Evolutionary conservation across 352 stramenopile genomes (phyloP).

Genomic region (Pythium apleroticum): DNA sequence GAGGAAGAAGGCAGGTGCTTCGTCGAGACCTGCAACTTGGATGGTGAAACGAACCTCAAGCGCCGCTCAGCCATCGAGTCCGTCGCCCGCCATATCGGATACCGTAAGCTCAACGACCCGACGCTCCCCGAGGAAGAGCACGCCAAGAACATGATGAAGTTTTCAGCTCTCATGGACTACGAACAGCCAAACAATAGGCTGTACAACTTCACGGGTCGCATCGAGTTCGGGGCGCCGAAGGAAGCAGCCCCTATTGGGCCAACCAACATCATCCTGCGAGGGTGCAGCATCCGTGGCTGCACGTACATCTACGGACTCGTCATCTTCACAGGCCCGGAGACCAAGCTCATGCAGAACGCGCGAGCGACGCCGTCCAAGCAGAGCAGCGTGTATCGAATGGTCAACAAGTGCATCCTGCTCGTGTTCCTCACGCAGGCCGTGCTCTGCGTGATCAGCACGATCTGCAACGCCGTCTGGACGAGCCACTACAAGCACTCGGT

Average conservation of each 20-base stretch:
- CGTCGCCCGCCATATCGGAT: slow-evolving; percentile 56
- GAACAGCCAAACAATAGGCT: slow-evolving; percentile 80
- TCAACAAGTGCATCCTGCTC: slow-evolving; percentile 72
- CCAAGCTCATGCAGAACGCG: slow-evolving; percentile 85
- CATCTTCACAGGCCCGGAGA: slow-evolving; percentile 90
- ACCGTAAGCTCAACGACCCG: slow-evolving; percentile 57
- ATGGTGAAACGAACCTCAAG: slow-evolving; percentile 95
- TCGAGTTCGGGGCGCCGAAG: slow-evolving; percentile 35
- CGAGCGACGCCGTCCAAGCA: slow-evolving; percentile 67
- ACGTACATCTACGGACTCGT: slow-evolving; percentile 73
- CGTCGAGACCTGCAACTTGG: slow-evolving; percentile 93
- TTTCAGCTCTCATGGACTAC: slow-evolving; percentile 54
- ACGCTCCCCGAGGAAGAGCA: slow-evolving; percentile 36
- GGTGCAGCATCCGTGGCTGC: slow-evolving; percentile 63
- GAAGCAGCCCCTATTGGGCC: slow-evolving; percentile 50
- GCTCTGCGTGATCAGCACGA: slow-evolving; percentile 67
- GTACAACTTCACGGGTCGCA: slow-evolving; percentile 67
- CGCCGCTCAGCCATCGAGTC: slow-evolving; percentile 52
- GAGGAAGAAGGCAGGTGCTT: slow-evolving; percentile 85
- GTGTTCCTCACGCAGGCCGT: slow-evolving; percentile 63
- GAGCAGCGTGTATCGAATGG: slow-evolving; percentile 69
- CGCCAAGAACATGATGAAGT: slow-evolving; percentile 39
- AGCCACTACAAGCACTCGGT: slow-evolving; percentile 34
- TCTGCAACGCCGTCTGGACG: slow-evolving; percentile 56
- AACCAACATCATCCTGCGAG: slow-evolving; percentile 85